These are phyloP conservation scores for Penicillium sp. DNA, from an alignment of 2,329 filamentous ascomycete genomes.

Conservation along the genomic window DNA sequence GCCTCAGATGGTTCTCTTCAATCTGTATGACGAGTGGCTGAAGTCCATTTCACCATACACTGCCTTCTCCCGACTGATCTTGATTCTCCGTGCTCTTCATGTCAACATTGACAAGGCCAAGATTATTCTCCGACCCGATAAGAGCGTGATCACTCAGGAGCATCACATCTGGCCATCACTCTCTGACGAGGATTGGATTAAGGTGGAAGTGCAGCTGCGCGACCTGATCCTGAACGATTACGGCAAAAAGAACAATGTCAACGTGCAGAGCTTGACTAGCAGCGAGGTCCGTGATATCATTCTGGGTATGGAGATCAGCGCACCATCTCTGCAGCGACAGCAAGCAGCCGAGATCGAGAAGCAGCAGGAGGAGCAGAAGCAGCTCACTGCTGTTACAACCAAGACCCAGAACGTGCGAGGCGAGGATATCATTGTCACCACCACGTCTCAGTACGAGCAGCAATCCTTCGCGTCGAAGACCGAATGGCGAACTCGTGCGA, in stretches of 20 bases:
- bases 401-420: conserved; percentile 97
- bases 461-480: conserved; percentile 98
- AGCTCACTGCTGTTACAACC: conserved; percentile 94
- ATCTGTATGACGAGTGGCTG: conserved; percentile 97
- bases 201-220: conserved; percentile 94
- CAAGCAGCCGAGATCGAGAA: conserved; percentile 98
- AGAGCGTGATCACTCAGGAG: conserved; percentile 96
- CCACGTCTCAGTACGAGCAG: conserved; percentile 96
- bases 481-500: conserved; percentile 94
- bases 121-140: conserved; percentile 88
- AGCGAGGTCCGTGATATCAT: conserved; percentile 98
- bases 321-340: conserved; percentile 95
- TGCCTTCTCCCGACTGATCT: conserved; percentile 88
- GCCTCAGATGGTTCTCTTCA: conserved; percentile 99
- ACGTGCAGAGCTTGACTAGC: conserved; percentile 91
- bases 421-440: conserved; percentile 97
- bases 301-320: conserved; percentile 98
- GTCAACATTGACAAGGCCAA: conserved; percentile 99
- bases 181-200: conserved; percentile 96
- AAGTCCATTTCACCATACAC: conserved; percentile 99
- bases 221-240: conserved; percentile 98
- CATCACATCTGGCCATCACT: conserved; percentile 98
- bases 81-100: conserved; percentile 91
- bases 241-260: conserved; percentile 99
- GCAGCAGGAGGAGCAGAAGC: conserved; percentile 94